A percentile compares a stretch with the other conserved stretches of the same genome.
Conservation (phyloP, 345 rosid genomes). For the Linum lewisii region DNA sequence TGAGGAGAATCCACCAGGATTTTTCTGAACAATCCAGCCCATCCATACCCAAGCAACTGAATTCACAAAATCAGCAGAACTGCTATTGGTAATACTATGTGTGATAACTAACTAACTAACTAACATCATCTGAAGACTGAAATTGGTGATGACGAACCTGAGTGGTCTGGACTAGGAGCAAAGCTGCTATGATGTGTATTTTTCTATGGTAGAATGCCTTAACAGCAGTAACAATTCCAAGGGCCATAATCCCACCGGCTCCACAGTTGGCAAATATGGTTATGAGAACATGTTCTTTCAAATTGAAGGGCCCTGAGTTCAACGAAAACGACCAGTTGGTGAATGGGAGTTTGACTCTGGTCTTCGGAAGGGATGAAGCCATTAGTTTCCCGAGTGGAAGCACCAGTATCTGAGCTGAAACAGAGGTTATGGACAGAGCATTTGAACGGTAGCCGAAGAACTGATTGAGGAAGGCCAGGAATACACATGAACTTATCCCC, state of each 20-base stretch:
- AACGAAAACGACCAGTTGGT: background rate
- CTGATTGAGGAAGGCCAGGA: background rate
- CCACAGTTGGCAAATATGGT: background rate
- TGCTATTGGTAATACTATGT: too few relatives aligned
- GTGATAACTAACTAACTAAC: too few relatives aligned
- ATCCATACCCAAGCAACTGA: constrained; percentile 35
- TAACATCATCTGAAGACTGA: too few relatives aligned
- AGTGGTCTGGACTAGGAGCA: constrained; percentile 56
- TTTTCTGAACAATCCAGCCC: background rate
- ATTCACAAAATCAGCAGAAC: too few relatives aligned
- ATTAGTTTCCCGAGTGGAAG: background rate
- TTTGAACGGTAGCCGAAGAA: background rate
- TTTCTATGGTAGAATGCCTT: constrained; percentile 29
- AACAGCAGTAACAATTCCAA: constrained; percentile 18
- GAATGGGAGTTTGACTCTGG: background rate
- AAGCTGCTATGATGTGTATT: constrained; percentile 21
- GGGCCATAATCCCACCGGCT: constrained; percentile 19
- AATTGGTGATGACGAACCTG: constrained; percentile 17
- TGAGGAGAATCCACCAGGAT: background rate
- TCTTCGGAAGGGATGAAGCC: background rate
- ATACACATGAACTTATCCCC: background rate
- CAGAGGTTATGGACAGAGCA: background rate
- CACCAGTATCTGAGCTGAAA: background rate
- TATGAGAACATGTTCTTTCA: background rate
- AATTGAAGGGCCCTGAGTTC: background rate